These are phyloP conservation scores for Cardiospermum halicacabum DNA, from an alignment of 345 rosid genomes.

Conservation along the genomic window DNA sequence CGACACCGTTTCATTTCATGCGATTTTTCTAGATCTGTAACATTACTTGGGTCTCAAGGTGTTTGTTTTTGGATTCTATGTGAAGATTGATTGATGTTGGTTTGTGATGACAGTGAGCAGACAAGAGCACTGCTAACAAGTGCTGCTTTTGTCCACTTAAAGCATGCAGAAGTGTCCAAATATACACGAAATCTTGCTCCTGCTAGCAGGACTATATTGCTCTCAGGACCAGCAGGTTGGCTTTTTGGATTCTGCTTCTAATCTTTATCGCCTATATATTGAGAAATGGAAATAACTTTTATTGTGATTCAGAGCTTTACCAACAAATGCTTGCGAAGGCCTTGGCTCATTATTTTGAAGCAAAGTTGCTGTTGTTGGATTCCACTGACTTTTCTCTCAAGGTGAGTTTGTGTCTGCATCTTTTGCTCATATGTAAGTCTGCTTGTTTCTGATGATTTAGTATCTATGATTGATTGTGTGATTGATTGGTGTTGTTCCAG, in stretches of 20 bases:
- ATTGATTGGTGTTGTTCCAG: constrained; percentile 30
- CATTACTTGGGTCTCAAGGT: too few relatives aligned
- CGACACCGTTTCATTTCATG: too few relatives aligned
- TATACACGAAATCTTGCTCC: constrained; percentile 78
- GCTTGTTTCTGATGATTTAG: not conserved
- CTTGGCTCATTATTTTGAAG: constrained; percentile 84
- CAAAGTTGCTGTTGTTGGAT: constrained; percentile 85
- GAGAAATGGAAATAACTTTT: not conserved
- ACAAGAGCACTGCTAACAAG: constrained; percentile 74
- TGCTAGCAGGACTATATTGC: constrained; percentile 80
- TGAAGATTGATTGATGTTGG: not conserved
- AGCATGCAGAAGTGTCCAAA: constrained; percentile 81
- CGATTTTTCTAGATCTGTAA: too few relatives aligned
- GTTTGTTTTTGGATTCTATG: too few relatives aligned
- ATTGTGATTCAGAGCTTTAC: constrained; percentile 72
- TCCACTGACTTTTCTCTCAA: constrained; percentile 78
- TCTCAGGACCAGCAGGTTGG: constrained; percentile 95
- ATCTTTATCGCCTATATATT: not conserved
- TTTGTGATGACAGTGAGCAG: constrained; percentile 62
- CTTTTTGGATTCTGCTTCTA: not conserved
- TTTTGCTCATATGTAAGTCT: not conserved
- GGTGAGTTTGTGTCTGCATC: constrained; percentile 27
- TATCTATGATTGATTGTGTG: not conserved
- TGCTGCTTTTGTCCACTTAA: constrained; percentile 94
- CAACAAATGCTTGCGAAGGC: constrained; percentile 99